A percentile compares a stretch with the other conserved stretches of the same genome.
These are phyloP conservation scores for Coriaria nepalensis DNA, from an alignment of 306 rosid species.

Conservation along the genomic window DNA sequence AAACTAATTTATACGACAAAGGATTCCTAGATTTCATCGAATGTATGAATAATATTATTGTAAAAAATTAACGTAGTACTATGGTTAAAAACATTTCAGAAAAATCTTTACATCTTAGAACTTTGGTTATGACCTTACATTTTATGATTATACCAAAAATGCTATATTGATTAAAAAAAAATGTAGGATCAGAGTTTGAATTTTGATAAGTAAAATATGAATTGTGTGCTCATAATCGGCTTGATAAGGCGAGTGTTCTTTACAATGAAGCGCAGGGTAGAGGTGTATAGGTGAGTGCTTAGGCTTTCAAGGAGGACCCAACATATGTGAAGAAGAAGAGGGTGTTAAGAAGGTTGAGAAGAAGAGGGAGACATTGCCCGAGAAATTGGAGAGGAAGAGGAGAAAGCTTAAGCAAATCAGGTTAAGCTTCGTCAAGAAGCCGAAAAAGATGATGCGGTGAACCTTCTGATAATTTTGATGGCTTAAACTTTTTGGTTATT, in stretches of 20 bases:
- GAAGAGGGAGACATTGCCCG: conserved; percentile 73
- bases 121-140: no score
- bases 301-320: conserved; percentile 47
- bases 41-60: no score
- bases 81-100: no score
- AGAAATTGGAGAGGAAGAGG: conserved; percentile 85
- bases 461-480: conserved; percentile 15
- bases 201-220: no score
- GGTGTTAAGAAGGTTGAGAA: conserved; percentile 41
- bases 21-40: no score
- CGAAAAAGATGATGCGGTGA: conserved; percentile 31
- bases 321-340: conserved; percentile 38
- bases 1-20: no score
- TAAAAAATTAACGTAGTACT: no score
- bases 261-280: conserved; percentile 41
- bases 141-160: no score
- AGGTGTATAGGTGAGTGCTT: conserved; percentile 29
- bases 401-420: conserved; percentile 71
- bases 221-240: conserved; percentile 43
- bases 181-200: no score
- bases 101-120: no score
- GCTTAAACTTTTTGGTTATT: no score
- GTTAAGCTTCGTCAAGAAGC: conserved; percentile 67
- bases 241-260: conserved; percentile 49
- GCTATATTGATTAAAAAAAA: no score